phyloP scores from a whole-genome alignment of 2,329 filamentous ascomycete genomes.

The Monosporascus sp. region DNA sequence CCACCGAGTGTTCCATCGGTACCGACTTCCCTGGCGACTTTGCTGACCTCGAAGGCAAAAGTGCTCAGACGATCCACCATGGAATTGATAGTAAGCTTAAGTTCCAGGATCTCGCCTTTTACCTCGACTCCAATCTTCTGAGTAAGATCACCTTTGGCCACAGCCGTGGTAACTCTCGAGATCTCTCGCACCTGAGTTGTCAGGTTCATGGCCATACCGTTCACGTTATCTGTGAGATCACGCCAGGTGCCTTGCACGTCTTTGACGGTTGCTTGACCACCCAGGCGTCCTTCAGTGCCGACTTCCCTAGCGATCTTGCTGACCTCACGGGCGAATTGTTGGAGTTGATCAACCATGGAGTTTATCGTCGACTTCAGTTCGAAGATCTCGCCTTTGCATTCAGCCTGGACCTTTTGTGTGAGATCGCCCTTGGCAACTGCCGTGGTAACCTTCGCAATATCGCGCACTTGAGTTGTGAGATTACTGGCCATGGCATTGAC shows the following conservation, averaged over 20 bases:
- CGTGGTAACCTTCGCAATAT: constrained; percentile 81
- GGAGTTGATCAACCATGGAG: constrained; percentile 96
- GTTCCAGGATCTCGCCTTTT: constrained; percentile 86
- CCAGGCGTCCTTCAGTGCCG: constrained; percentile 89
- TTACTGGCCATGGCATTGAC: constrained; percentile 88
- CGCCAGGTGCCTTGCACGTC: constrained; percentile 98
- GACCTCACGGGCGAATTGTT: constrained; percentile 94
- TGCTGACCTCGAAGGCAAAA: constrained; percentile 94
- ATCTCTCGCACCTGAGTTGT: constrained; percentile 98
- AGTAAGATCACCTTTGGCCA: constrained; percentile 88
- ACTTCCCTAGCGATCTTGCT: constrained; percentile 95
- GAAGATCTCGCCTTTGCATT: constrained; percentile 85
- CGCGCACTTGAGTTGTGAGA: constrained; percentile 82
- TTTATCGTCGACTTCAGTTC: constrained; percentile 98
- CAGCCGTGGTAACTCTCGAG: constrained; percentile 91
- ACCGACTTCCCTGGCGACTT: constrained; percentile 90
- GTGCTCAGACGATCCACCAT: constrained; percentile 97
- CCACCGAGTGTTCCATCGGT: constrained; percentile 93
- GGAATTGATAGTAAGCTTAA: constrained; percentile 97
- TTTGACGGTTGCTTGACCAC: constrained; percentile 91
- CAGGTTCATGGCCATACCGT: constrained; percentile 97
- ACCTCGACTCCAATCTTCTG: constrained; percentile 95
- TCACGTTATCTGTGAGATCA: constrained; percentile 91
- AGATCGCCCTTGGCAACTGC: constrained; percentile 79
- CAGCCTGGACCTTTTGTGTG: constrained; percentile 93